Evolutionary conservation across 805 yeast species (phyloP).

Genomic region (Kuraishia piskuri): DNA sequence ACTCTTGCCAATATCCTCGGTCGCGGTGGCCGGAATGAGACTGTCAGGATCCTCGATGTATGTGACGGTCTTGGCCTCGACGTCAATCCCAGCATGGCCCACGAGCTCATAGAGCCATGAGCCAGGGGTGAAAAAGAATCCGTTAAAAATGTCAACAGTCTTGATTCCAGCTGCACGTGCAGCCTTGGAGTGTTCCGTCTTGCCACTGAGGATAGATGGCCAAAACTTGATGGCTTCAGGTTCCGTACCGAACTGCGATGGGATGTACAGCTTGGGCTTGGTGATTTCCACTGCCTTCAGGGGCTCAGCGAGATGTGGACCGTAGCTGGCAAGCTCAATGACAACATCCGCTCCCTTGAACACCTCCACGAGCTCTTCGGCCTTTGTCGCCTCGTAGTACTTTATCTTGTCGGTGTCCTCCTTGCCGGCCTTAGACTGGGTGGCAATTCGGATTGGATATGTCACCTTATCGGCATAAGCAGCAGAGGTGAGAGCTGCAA

Average conservation of each 20-base stretch:
- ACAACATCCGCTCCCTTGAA: constrained; percentile 43
- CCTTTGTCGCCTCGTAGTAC: constrained; percentile 28
- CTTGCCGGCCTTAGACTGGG: constrained; percentile 31
- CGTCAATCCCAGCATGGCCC: constrained; percentile 29
- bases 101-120: constrained; percentile 25
- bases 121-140: constrained; percentile 29
- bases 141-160: constrained; percentile 33
- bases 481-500: constrained; percentile 34
- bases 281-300: constrained; percentile 30
- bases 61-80: constrained; percentile 24
- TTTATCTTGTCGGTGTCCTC: constrained; percentile 25
- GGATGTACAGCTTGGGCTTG: constrained; percentile 44
- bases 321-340: constrained; percentile 30
- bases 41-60: constrained; percentile 31
- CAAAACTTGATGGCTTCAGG: constrained; percentile 15
- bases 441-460: constrained; percentile 41
- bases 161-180: constrained; percentile 38
- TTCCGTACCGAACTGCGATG: constrained; percentile 54
- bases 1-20: constrained; percentile 34
- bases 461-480: constrained; percentile 20
- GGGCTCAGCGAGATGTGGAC: constrained; percentile 14
- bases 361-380: constrained; percentile 23
- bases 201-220: constrained; percentile 26
- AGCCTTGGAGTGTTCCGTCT: constrained; percentile 26
- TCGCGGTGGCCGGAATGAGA: constrained; percentile 25